Conservation (phyloP, 495 filamentous ascomycete genomes). For the Penicillium robsamsonii region DNA sequence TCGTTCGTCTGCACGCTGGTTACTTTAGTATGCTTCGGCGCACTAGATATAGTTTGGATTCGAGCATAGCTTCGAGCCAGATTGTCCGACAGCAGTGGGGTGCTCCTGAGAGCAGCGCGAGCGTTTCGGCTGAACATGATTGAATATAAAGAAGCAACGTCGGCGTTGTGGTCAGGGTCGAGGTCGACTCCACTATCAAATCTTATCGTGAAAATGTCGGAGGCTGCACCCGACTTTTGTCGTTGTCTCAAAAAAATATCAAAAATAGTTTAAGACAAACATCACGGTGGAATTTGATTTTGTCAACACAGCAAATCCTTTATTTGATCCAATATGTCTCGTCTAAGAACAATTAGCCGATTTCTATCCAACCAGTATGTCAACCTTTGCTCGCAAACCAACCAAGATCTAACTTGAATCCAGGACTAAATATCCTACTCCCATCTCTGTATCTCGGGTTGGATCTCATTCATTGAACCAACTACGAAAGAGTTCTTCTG, state of each 20-base stretch:
- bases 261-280: background rate
- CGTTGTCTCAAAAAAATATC: no score
- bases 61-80: no score
- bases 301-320: background rate
- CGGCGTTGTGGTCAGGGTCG: background rate
- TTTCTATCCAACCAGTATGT: slow-evolving; percentile 7
- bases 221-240: no score
- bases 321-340: background rate
- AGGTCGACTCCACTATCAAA: background rate
- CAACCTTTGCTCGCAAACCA: background rate
- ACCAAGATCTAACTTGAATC: background rate
- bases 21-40: no score
- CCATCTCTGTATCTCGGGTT: background rate
- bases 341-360: background rate
- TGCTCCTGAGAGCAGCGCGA: background rate
- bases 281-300: background rate
- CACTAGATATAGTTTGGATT: no score
- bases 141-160: background rate
- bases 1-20: no score
- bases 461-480: background rate
- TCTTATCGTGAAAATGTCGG: slow-evolving; percentile 1
- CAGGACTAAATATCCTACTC: background rate
- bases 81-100: no score
- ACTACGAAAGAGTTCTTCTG: slow-evolving; percentile 21
- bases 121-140: background rate